phyloP scores from a whole-genome alignment of 148 eudicot genomes.

The Rhododendron williamsianum region DNA sequence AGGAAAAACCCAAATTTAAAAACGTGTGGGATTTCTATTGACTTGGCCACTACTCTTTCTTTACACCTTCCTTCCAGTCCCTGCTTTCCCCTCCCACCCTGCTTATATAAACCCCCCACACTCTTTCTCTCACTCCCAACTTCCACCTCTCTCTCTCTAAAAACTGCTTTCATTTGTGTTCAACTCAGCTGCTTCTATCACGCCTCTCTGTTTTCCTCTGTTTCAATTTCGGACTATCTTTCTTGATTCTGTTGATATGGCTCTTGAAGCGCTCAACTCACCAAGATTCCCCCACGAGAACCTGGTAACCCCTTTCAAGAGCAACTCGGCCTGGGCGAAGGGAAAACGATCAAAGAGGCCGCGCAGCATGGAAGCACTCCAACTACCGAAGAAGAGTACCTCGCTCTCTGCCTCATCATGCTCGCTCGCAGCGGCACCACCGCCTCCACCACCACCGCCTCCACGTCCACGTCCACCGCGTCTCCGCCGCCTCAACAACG shows the following conservation, averaged over 20 bases:
- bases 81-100: not conserved
- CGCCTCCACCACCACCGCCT: not conserved
- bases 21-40: not conserved
- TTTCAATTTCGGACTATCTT: not conserved
- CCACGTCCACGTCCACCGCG: not conserved
- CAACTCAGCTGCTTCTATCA: not conserved
- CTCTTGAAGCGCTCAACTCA: constrained; percentile 38
- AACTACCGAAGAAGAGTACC: constrained; percentile 62
- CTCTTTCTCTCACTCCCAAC: not conserved
- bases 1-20: not conserved
- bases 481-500: not conserved
- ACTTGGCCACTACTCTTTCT: not conserved
- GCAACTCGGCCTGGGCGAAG: constrained; percentile 32
- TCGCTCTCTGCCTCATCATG: constrained; percentile 77
- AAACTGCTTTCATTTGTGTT: not conserved
- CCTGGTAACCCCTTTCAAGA: not conserved
- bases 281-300: constrained; percentile 26
- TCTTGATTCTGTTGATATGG: constrained; percentile 17
- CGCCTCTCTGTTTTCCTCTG: not conserved
- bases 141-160: not conserved
- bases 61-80: not conserved
- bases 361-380: constrained; percentile 12
- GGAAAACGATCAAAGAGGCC: constrained; percentile 50
- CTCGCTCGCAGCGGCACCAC: constrained; percentile 36
- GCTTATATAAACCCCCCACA: not conserved